Conservation (phyloP, 352 stramenopile genomes). For the Plasmopara halstedii region DNA sequence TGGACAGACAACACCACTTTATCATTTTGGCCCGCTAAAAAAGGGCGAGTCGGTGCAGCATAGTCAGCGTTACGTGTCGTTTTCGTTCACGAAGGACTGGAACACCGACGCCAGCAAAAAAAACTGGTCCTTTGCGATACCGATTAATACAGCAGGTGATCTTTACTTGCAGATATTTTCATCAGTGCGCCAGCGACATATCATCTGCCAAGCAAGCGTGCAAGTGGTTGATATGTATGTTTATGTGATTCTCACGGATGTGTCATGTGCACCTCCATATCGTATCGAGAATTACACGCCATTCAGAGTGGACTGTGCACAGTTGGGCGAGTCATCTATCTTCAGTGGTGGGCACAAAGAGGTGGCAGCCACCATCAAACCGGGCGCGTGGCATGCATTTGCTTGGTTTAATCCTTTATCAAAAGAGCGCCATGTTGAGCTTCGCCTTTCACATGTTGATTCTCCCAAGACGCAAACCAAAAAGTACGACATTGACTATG, state of each 20-base stretch:
- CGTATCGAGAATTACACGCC: conserved; percentile 86
- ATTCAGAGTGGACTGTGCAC: conserved; percentile 65
- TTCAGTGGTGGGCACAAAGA: conserved; percentile 57
- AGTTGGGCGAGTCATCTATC: conserved; percentile 59
- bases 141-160: conserved; percentile 70
- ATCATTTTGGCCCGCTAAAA: conserved; percentile 74
- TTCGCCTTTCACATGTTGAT: conserved; percentile 48
- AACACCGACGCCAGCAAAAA: conserved; percentile 33
- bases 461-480: conserved; percentile 48
- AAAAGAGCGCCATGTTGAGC: conserved; percentile 78
- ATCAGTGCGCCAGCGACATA: conserved; percentile 51
- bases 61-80: conserved; percentile 70
- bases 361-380: conserved; percentile 38
- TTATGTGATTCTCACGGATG: conserved; percentile 80
- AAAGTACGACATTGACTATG: conserved; percentile 79
- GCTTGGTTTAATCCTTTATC: conserved; percentile 78
- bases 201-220: conserved; percentile 80
- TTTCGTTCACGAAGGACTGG: conserved; percentile 72
- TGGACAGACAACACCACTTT: conserved; percentile 60
- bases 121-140: conserved; percentile 75
- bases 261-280: conserved; percentile 72
- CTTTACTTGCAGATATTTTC: conserved; percentile 79
- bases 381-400: conserved; percentile 71
- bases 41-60: conserved; percentile 48
- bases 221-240: conserved; percentile 87